Base-by-base conservation (phyloP, 345 rosid species). In the Carallia brachiata region DNA sequence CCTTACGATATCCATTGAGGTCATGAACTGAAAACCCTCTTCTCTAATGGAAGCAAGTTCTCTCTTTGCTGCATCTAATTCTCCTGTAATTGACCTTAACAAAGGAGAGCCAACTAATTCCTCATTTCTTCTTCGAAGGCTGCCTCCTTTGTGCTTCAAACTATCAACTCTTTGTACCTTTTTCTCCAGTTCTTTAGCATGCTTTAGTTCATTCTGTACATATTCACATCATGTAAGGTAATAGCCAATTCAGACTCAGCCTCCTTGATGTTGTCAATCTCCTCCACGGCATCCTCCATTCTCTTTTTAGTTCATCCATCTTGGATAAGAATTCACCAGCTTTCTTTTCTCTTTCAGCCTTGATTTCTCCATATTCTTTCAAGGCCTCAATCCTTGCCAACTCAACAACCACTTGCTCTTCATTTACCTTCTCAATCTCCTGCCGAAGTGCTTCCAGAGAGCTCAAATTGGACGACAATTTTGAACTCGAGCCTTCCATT, bases 341-440 rank as follows among this genome's bases (percentile, higher is more conserved):
- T 71, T 87, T 88, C 58, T 81, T 81, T 34, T 82, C 80, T 66
- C 82, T 77, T 66, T 80, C 73, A 65, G 78, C 86, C 67, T 85
- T 81, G 0, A 92, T 83, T 63, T 81, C 91, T 66, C 67, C 79
- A 44, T 36, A 68, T 59, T 95, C 97, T 63, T 85, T 89, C 82
- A 83, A 69, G 52, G 99, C 97, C 80, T 95, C 97, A 0, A 95
- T 89, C 68, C 78, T 72, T 0, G 97, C 97, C 64, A 95, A 62
- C 80, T 95, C 97, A 70, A 81, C 90, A 13, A 89, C 71, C 76
- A 95, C 87, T 71, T 82, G 90, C 65, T 95, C 97, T 73, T 92
- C 99, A 13, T 87, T 86, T 7, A 78, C 88, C 68, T 73, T 88
- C 62, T 87, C 97, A 2, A 87, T 88, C 75, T 92, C 84, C 78